These are phyloP conservation scores for Pseudonitzschia pungens DNA, from an alignment of 108 stramenopile genomes.

Conservation along the genomic window DNA sequence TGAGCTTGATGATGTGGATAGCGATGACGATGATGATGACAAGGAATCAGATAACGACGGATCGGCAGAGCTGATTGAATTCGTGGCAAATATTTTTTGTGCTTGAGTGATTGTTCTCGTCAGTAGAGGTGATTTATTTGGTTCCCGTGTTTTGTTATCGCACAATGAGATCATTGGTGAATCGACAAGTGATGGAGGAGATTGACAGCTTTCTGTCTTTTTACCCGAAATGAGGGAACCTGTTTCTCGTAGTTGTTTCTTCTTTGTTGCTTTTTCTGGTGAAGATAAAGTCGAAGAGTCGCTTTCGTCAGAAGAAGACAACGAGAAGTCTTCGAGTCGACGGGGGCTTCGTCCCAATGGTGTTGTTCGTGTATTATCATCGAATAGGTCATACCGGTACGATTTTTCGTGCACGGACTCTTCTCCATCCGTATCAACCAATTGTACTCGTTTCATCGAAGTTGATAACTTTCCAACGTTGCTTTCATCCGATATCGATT, in stretches of 20 bases:
- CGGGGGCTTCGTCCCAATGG: neutral
- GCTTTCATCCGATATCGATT: neutral
- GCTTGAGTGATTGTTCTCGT: neutral
- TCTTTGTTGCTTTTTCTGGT: neutral
- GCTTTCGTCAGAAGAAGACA: slow-evolving; percentile 8
- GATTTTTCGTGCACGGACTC: neutral
- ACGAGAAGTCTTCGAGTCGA: slow-evolving; percentile 8
- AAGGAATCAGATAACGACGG: neutral
- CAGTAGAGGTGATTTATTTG: neutral
- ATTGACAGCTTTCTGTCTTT: neutral
- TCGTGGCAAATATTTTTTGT: neutral
- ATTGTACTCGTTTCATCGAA: no score
- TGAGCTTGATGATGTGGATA: slow-evolving; percentile 1
- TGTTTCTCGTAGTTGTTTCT: neutral
- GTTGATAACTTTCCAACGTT: no score
- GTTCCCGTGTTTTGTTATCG: neutral
- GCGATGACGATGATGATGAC: slow-evolving; percentile 3
- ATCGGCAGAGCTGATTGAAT: neutral
- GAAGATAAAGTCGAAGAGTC: neutral
- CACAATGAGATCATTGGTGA: neutral
- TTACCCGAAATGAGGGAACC: neutral
- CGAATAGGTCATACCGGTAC: neutral
- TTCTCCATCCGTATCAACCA: neutral
- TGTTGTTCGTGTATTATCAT: neutral
- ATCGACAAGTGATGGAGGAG: neutral